These are phyloP conservation scores for Penicillium fimorum DNA, from an alignment of 495 filamentous ascomycete genomes.

Conservation along the genomic window DNA sequence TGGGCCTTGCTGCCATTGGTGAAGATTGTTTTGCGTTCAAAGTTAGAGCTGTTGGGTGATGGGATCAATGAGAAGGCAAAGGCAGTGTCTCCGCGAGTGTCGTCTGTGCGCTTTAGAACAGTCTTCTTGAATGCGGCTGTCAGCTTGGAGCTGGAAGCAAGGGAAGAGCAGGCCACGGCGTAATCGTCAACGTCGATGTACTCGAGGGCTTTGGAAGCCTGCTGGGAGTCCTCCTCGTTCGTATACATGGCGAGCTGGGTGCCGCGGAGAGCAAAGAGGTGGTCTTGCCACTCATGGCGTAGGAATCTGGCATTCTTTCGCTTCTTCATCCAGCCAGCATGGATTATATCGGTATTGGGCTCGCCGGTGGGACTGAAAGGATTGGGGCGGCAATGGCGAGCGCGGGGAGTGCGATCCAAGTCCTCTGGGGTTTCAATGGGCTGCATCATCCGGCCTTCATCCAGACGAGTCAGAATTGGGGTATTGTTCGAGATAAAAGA, in stretches of 20 bases:
- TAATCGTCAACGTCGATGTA: constrained; percentile 94
- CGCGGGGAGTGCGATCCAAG: constrained; percentile 28
- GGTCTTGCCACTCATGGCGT: constrained; percentile 90
- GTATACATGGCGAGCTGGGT: constrained; percentile 81
- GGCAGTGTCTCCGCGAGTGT: constrained; percentile 50
- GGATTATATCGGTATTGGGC: constrained; percentile 44
- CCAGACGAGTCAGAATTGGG: no score
- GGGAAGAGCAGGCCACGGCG: constrained; percentile 82
- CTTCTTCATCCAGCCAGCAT: constrained; percentile 92
- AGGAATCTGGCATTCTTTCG: constrained; percentile 83
- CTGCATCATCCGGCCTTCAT: no score
- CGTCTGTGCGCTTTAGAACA: constrained; percentile 53
- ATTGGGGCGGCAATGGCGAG: constrained; percentile 14
- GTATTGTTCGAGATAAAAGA: no score
- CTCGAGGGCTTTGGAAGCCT: constrained; percentile 59
- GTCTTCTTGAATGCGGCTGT: constrained; percentile 85
- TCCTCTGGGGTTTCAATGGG: constrained; percentile 35
- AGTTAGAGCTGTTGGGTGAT: constrained; percentile 43
- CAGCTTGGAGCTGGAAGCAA: constrained; percentile 71
- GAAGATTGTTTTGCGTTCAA: constrained; percentile 52
- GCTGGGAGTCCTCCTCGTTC: constrained; percentile 55
- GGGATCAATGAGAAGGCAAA: constrained; percentile 94
- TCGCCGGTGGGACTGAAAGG: no score
- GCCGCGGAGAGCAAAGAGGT: constrained; percentile 81
- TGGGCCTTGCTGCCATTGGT: constrained; percentile 65